Evolutionary conservation across 768 basidiomycete species (phyloP).

Genomic region (Kondoa malvinella): DNA sequence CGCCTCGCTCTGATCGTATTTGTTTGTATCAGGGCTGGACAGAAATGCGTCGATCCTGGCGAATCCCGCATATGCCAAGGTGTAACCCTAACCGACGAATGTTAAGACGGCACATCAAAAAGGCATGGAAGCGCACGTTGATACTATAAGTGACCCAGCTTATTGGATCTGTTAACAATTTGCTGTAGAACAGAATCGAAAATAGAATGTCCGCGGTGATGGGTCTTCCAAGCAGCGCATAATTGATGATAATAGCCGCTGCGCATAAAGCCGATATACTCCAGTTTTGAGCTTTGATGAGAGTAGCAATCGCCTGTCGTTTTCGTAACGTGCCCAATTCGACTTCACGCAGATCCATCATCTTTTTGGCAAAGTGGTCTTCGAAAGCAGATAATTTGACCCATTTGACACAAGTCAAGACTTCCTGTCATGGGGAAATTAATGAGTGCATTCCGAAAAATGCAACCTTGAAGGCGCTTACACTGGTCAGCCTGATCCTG

Average conservation of each 20-base stretch:
- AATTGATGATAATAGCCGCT: neutral
- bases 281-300: neutral
- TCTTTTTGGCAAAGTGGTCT: neutral
- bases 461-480: too few relatives aligned
- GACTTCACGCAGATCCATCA: neutral
- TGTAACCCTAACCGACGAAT: neutral
- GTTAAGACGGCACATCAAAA: neutral
- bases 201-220: neutral
- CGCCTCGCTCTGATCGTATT: conserved; percentile 31
- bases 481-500: neutral
- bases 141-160: neutral
- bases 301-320: neutral
- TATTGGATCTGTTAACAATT: neutral
- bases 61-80: neutral
- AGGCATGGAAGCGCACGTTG: neutral
- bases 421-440: neutral
- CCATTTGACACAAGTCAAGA: neutral
- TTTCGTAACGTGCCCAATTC: neutral
- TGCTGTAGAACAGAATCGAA: neutral
- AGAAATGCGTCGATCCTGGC: conserved; percentile 32
- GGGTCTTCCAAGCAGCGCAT: neutral
- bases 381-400: neutral
- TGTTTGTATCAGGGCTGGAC: conserved; percentile 34
- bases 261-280: neutral
- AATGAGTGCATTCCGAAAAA: neutral